Base-by-base conservation (phyloP, 805 yeast genomes). In the Metschnikowia hibisci region DNA sequence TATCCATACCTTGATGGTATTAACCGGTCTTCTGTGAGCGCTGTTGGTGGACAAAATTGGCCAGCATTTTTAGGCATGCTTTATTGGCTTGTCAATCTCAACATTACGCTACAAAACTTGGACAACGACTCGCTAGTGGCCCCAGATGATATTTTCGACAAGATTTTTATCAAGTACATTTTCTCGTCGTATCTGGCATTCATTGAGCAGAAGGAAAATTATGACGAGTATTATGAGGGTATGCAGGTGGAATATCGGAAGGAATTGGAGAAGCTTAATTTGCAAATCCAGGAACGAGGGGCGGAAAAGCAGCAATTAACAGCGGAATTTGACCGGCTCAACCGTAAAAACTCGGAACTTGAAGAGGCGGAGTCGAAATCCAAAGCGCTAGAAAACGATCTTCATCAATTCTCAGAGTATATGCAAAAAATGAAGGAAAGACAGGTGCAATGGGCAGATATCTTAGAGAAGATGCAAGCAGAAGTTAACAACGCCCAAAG, bases 11-110 rank as follows among this genome's bases (percentile, higher is more conserved):
- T 87, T 45, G 95, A 85, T 32, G 70, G 86, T 0, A 81, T 90
- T 31, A 86, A 84, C 61, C 82, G 89, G 56, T 83, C 93, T 1
- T 95, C 87, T 58, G 82, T 89, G 30, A 80, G 89, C 30, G 96
- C 96, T 0, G 96, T 87, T 10, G 96, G 96, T 5, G 95, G 96
- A 2, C 81, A 84, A 38, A 81, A 81, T 51, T 89, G 96, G 96
- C 88, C 87, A 10, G 75, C 76, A 6, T 86, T 87, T 51, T 61
- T 89, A 32, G 96, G 93, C 1, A 78, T 90, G 76, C 65, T 89
- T 16, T 81, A 84, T 59, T 89, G 96, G 96, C 60, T 89, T 34
- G 80, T 84, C 4, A 78, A 79, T 50, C 69, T 80, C 47, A 81
- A 71, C 53, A 47, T 61, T 32, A 51, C 66, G 48, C 43, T 67